Percentiles rank a stretch among this genome's conserved stretches.
Evolutionary conservation across 768 basidiomycete species (phyloP).

Genomic region (Boletus barrowsii): DNA sequence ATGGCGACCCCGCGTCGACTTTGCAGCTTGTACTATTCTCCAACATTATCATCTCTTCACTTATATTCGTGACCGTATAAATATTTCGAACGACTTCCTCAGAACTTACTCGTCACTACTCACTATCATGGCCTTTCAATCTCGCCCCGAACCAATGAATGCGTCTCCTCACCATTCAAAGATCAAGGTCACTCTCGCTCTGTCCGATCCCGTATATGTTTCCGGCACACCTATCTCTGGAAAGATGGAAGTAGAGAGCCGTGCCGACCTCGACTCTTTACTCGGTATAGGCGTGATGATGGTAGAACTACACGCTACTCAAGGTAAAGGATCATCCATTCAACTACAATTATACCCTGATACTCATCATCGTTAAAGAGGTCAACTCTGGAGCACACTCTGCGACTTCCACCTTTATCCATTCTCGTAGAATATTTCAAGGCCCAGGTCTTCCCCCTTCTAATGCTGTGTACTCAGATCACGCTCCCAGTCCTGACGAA

Average conservation of each 20-base stretch:
- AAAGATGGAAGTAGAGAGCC: slow-evolving; percentile 78
- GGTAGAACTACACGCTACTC: slow-evolving; percentile 72
- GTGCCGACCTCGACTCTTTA: slow-evolving; percentile 57
- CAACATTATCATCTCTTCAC: slow-evolving; percentile 2
- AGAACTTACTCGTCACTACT: not conserved
- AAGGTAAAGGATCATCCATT: slow-evolving; percentile 43
- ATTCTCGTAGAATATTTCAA: slow-evolving; percentile 70
- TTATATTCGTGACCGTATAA: slow-evolving; percentile 14
- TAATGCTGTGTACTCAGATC: slow-evolving; percentile 69
- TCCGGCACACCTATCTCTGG: slow-evolving; percentile 67
- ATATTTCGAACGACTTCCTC: slow-evolving; percentile 4
- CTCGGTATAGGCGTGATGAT: slow-evolving; percentile 74
- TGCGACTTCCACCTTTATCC: slow-evolving; percentile 74
- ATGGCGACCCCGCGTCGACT: slow-evolving; percentile 17
- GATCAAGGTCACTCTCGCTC: slow-evolving; percentile 62
- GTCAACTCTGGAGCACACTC: slow-evolving; percentile 75
- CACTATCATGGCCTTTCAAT: slow-evolving; percentile 30
- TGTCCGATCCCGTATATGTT: slow-evolving; percentile 59
- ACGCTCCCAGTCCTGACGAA: slow-evolving; percentile 48
- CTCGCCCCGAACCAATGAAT: slow-evolving; percentile 69
- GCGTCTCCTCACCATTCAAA: slow-evolving; percentile 76
- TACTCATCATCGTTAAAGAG: slow-evolving; percentile 42
- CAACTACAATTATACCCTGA: not conserved
- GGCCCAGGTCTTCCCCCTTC: slow-evolving; percentile 80
- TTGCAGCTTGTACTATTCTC: not conserved